A percentile compares a stretch with the other conserved stretches of the same genome.
These are phyloP conservation scores for Fusarium irregulare DNA, from an alignment of 2,329 filamentous ascomycete genomes.

Conservation along the genomic window DNA sequence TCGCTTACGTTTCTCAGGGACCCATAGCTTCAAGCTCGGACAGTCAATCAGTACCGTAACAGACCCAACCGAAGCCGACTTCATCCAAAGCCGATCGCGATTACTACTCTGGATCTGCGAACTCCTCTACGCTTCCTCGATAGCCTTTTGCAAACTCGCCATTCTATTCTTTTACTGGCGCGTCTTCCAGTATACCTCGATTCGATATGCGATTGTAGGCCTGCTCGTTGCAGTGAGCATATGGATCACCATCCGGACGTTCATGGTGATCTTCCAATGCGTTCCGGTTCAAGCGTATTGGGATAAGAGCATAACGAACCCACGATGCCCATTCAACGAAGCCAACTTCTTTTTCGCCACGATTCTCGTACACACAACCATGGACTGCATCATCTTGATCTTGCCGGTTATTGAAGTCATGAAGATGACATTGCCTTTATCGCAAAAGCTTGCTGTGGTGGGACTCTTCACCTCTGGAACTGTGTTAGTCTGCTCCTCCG, in stretches of 20 bases:
- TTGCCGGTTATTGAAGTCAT: slow-evolving; percentile 28
- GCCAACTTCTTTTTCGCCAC: slow-evolving; percentile 50
- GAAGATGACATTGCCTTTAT: slow-evolving; percentile 15
- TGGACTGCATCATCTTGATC: slow-evolving; percentile 33
- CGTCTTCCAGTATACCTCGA: slow-evolving; percentile 43
- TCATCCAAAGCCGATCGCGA: slow-evolving; percentile 16
- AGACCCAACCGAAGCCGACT: not conserved
- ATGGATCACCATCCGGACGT: slow-evolving; percentile 47
- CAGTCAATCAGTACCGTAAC: slow-evolving; percentile 3
- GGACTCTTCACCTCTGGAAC: slow-evolving; percentile 25
- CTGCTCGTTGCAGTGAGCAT: slow-evolving; percentile 34
- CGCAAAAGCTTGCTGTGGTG: slow-evolving; percentile 24
- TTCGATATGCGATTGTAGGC: slow-evolving; percentile 43
- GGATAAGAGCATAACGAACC: slow-evolving; percentile 43
- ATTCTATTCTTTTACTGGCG: slow-evolving; percentile 49
- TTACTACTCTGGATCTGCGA: slow-evolving; percentile 33
- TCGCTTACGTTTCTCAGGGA: slow-evolving; percentile 24
- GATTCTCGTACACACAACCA: slow-evolving; percentile 45
- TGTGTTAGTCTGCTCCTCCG: not conserved
- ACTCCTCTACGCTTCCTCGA: slow-evolving; percentile 42
- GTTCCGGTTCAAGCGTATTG: slow-evolving; percentile 50
- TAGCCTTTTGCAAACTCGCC: slow-evolving; percentile 46
- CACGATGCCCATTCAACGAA: slow-evolving; percentile 47
- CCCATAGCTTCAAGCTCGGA: slow-evolving; percentile 29
- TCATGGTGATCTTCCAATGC: slow-evolving; percentile 51